Conservation (phyloP, 78 protist species). For the Dictyostelium citrinum region DNA sequence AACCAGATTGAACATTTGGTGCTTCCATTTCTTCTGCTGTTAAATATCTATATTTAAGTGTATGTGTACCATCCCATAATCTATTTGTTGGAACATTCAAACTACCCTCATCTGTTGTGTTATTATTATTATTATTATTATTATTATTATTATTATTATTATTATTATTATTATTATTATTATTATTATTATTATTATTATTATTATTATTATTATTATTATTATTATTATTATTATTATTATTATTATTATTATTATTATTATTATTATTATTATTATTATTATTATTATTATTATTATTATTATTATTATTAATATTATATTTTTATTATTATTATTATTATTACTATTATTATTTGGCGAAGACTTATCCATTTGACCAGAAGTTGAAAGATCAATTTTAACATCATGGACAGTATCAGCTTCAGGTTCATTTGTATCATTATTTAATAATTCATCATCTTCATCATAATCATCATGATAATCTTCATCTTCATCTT, state of each 20-base stretch:
- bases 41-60: constrained; percentile 43
- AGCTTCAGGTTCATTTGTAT: constrained; percentile 28
- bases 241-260: background rate
- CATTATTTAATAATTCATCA: constrained; percentile 30
- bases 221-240: background rate
- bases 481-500: constrained; percentile 54
- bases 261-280: background rate
- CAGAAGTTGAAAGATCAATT: background rate
- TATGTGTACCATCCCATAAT: constrained; percentile 73
- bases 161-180: background rate
- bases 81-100: constrained; percentile 51
- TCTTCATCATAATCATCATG: constrained; percentile 67
- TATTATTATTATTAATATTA: too few species aligned
- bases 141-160: background rate
- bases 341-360: background rate
- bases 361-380: background rate
- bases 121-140: constrained; percentile 23
- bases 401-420: constrained; percentile 77
- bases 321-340: background rate
- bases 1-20: constrained; percentile 4
- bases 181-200: background rate
- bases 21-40: constrained; percentile 34
- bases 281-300: too few species aligned
- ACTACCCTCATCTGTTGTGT: background rate
- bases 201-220: background rate